These are phyloP conservation scores for Mycena citricolor DNA, from an alignment of 1,284 basidiomycete genomes.

Conservation along the genomic window DNA sequence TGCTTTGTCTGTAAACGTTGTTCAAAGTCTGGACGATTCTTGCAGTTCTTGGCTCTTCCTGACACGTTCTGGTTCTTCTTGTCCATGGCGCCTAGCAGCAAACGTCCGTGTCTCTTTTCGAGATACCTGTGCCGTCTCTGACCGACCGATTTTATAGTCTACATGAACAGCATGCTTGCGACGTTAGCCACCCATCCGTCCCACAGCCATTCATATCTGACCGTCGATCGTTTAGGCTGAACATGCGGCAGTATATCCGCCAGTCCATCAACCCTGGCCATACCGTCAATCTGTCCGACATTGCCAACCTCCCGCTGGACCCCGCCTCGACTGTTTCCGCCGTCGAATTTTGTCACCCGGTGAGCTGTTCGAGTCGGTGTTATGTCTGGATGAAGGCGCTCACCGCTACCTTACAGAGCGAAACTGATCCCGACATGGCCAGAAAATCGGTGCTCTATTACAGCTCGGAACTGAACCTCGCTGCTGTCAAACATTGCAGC, in stretches of 20 bases:
- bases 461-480: too few relatives aligned
- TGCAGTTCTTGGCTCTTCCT: constrained; percentile 20
- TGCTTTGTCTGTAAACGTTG: background rate
- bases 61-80: constrained; percentile 26
- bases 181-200: constrained; percentile 13
- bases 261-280: constrained; percentile 1
- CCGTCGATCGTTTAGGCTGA: constrained; percentile 7
- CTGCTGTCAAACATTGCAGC: too few relatives aligned
- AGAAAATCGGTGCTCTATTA: too few relatives aligned
- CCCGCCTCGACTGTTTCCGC: background rate
- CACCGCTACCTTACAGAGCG: too few relatives aligned
- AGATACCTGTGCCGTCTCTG: background rate
- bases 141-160: constrained; percentile 12
- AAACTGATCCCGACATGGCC: too few relatives aligned
- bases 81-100: constrained; percentile 19
- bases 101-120: constrained; percentile 13
- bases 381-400: too few relatives aligned
- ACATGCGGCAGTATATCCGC: constrained; percentile 13
- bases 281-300: constrained; percentile 1
- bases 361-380: too few relatives aligned
- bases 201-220: too few relatives aligned
- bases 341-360: constrained; percentile 11
- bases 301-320: too few relatives aligned
- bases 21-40: background rate
- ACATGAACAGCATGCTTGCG: constrained; percentile 27